These are phyloP conservation scores for Jaltomata sinuosa DNA, from an alignment of 257 asterid species.

Conservation along the genomic window DNA sequence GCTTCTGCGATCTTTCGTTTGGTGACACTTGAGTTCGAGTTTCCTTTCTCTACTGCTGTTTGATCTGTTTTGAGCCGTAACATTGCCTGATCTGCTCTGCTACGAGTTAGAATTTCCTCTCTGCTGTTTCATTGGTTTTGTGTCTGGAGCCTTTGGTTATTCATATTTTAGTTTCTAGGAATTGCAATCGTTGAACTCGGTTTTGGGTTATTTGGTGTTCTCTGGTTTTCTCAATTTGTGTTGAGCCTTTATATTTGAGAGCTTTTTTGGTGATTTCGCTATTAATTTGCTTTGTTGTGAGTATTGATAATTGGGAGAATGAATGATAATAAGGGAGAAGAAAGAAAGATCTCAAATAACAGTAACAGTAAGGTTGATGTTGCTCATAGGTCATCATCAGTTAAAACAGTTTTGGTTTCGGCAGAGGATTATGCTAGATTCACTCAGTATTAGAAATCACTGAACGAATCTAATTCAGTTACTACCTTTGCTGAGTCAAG, in stretches of 20 bases:
- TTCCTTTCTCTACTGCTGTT: no score
- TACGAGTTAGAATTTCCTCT: not conserved
- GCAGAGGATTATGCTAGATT: no score
- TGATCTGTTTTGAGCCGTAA: not conserved
- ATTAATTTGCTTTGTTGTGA: not conserved
- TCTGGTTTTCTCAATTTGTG: not conserved
- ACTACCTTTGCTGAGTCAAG: not conserved
- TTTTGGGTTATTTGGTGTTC: not conserved
- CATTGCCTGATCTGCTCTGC: no score
- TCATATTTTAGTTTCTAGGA: not conserved
- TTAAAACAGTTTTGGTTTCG: no score
- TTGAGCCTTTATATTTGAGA: no score
- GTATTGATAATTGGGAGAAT: not conserved
- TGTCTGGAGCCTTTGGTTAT: not conserved
- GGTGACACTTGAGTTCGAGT: not conserved
- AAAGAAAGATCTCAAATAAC: no score
- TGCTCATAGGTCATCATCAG: no score
- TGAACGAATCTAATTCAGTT: not conserved
- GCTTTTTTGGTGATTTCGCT: not conserved
- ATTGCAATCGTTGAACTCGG: not conserved
- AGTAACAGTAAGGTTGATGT: no score
- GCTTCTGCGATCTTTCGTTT: not conserved
- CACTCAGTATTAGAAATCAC: no score
- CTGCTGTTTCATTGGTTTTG: no score
- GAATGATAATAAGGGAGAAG: no score